Evolutionary conservation across 495 filamentous ascomycete species (phyloP).

Genomic region (Penicillium pulvis): DNA sequence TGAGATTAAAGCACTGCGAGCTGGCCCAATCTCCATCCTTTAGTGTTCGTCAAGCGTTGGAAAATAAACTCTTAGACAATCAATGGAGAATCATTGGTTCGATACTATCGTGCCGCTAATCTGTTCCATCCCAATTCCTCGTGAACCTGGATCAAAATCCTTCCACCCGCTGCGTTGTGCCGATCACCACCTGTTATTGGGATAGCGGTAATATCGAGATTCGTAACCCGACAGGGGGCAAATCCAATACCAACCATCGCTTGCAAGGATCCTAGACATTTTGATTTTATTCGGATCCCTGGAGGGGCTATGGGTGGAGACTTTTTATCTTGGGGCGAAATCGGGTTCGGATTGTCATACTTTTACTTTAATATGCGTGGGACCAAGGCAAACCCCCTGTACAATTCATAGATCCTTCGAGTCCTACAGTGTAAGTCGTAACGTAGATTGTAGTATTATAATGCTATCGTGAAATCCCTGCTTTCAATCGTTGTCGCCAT

Average conservation of each 20-base stretch:
- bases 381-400: not conserved
- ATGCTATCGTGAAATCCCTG: not conserved
- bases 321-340: not conserved
- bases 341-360: not conserved
- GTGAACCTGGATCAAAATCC: not conserved
- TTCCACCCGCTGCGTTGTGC: not conserved
- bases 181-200: not conserved
- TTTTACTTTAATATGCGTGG: no score
- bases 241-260: no score
- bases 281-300: no score
- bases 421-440: not conserved
- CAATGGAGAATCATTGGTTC: not conserved
- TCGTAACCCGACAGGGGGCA: not conserved
- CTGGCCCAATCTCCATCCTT: no score
- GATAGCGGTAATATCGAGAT: not conserved
- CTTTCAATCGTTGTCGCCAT: not conserved
- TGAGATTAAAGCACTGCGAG: no score
- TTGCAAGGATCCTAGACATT: no score
- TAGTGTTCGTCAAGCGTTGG: no score
- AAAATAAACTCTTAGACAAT: no score
- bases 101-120: not conserved
- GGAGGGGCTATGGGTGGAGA: no score
- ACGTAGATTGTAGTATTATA: not conserved
- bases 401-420: constrained; percentile 1
- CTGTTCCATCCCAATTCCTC: not conserved